These are phyloP conservation scores for Taiozyma onychis DNA, from an alignment of 1,139 yeast genomes.

Conservation along the genomic window DNA sequence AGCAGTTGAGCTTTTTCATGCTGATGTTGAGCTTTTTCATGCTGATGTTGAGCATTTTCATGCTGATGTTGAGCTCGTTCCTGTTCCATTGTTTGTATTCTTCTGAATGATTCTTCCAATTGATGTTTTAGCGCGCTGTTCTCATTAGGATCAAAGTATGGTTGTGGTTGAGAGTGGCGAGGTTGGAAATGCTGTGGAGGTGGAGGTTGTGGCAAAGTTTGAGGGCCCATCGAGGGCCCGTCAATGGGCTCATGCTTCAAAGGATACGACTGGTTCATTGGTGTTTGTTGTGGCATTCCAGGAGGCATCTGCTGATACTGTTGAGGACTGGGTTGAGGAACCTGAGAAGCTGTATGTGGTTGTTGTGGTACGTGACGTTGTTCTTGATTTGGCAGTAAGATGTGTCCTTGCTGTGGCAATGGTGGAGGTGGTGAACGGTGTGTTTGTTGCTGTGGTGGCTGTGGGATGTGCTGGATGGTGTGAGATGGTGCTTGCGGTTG, in stretches of 20 bases:
- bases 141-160: slow-evolving; percentile 5
- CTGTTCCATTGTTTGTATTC: slow-evolving; percentile 14
- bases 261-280: neutral
- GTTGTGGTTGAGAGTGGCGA: neutral
- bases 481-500: slow-evolving; percentile 3
- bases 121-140: slow-evolving; percentile 4
- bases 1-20: too few relatives aligned
- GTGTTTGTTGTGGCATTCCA: neutral
- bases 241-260: neutral
- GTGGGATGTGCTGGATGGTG: neutral
- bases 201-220: neutral
- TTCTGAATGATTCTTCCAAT: slow-evolving; percentile 9
- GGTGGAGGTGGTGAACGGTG: slow-evolving; percentile 1
- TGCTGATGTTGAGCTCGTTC: slow-evolving; percentile 10
- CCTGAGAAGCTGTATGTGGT: neutral
- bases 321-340: neutral
- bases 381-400: neutral
- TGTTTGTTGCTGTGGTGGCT: slow-evolving; percentile 1
- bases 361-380: slow-evolving; percentile 1
- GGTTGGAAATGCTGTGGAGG: neutral
- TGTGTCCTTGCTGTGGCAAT: neutral
- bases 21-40: too few relatives aligned
- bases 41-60: neutral
- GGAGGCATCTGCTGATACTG: neutral
- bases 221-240: neutral